A percentile compares a stretch with the other conserved stretches of the same genome.
Conservation (phyloP, 129 eudicot genomes). For the Smallanthus sonchifolius region DNA sequence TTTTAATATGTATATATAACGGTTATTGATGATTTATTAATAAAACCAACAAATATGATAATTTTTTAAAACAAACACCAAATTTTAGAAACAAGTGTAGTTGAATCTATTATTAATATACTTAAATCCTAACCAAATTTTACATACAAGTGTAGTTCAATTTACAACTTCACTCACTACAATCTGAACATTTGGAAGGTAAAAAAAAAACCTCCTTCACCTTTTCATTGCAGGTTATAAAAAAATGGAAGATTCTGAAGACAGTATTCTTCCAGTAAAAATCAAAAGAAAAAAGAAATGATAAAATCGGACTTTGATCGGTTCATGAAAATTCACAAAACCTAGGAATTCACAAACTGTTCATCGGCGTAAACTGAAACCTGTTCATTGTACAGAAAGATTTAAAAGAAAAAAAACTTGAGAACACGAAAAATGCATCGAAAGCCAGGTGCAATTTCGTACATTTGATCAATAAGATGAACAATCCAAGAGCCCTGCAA, state of each 20-base stretch:
- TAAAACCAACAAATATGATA: neutral
- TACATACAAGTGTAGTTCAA: slow-evolving; percentile 15
- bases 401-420: neutral
- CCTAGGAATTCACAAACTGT: slow-evolving; percentile 26
- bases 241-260: neutral
- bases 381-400: slow-evolving; percentile 8
- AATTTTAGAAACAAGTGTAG: slow-evolving; percentile 17
- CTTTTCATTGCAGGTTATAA: slow-evolving; percentile 12
- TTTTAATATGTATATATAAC: too few species aligned
- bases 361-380: slow-evolving; percentile 7
- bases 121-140: neutral
- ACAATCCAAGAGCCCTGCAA: slow-evolving; percentile 35
- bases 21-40: neutral
- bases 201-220: neutral
- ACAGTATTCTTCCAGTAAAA: neutral
- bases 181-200: neutral
- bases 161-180: slow-evolving; percentile 7
- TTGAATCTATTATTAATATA: too few species aligned
- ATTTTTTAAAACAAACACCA: neutral
- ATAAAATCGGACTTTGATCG: neutral
- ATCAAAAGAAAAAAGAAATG: neutral
- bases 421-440: slow-evolving; percentile 5
- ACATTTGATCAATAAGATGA: slow-evolving; percentile 19
- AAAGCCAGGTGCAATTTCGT: slow-evolving; percentile 3
- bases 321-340: slow-evolving; percentile 17